Percentiles rank a stretch among this genome's conserved stretches.
Conservation (phyloP, 495 filamentous ascomycete genomes). For the Trichoderma erinaceum region DNA sequence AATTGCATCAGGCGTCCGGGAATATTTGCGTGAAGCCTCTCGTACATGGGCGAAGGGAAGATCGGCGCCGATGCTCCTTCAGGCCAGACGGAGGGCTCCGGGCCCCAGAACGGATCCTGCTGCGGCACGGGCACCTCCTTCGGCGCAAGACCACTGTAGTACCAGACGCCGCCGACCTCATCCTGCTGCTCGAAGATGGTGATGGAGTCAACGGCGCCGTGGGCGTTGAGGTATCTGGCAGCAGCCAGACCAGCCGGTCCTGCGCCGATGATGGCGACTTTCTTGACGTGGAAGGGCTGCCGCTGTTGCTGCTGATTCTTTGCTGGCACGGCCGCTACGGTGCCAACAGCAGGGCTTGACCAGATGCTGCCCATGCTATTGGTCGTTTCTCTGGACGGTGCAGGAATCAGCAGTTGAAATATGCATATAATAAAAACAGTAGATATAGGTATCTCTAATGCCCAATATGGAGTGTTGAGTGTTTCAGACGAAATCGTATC, state of each 20-base stretch:
- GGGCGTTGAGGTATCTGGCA: conserved; percentile 69
- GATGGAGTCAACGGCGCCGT: conserved; percentile 63
- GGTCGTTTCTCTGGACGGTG: not conserved
- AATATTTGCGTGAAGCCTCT: conserved; percentile 78
- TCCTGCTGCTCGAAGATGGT: conserved; percentile 76
- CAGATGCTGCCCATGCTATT: conserved; percentile 1
- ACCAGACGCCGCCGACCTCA: conserved; percentile 76
- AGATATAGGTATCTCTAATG: not conserved
- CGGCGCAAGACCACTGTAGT: conserved; percentile 49
- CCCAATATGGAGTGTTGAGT: not conserved
- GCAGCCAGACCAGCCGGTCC: conserved; percentile 62
- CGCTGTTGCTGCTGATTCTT: not conserved
- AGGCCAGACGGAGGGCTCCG: conserved; percentile 34
- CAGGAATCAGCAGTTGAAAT: not conserved
- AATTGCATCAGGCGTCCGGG: conserved; percentile 76
- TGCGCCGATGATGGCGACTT: conserved; percentile 63
- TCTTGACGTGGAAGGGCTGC: conserved; percentile 37
- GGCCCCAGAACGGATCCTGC: conserved; percentile 32
- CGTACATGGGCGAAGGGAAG: conserved; percentile 71
- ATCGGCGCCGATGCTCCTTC: conserved; percentile 32
- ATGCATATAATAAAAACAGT: not conserved
- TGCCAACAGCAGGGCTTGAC: not conserved
- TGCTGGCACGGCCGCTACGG: not conserved
- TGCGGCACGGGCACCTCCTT: conserved; percentile 34
- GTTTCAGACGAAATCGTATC: too few relatives aligned